A percentile compares a stretch with the other conserved stretches of the same genome.
phyloP scores from a whole-genome alignment of 768 basidiomycete species.

The Termitomyces sp. region DNA sequence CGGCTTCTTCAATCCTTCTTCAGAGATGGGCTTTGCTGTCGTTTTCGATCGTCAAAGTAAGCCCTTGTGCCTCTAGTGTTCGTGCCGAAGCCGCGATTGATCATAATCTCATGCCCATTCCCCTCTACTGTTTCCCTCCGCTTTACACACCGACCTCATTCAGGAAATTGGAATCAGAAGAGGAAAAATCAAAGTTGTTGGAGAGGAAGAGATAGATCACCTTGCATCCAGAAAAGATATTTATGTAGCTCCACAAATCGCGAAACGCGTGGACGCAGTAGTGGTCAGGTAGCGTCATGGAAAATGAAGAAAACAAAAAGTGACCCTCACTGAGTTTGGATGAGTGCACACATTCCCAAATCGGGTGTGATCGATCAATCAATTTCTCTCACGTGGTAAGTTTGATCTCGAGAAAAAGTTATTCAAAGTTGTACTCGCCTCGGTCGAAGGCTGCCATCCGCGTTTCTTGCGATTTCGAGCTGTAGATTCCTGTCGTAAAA shows the following conservation, averaged over 20 bases:
- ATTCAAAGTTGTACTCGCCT: too few relatives aligned
- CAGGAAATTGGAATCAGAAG: too few relatives aligned
- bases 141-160: not conserved
- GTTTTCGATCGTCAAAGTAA: not conserved
- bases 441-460: not conserved
- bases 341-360: too few relatives aligned
- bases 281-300: too few relatives aligned
- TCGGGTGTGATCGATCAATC: not conserved
- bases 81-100: not conserved
- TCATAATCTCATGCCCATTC: not conserved
- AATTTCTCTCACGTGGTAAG: slow-evolving; percentile 1
- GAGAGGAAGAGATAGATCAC: too few relatives aligned
- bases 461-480: not conserved
- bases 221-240: too few relatives aligned
- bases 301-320: too few relatives aligned
- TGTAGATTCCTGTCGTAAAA: slow-evolving; percentile 18
- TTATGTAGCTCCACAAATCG: too few relatives aligned
- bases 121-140: not conserved
- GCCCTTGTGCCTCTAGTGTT: not conserved
- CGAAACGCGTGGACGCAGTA: too few relatives aligned
- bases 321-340: too few relatives aligned
- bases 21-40: not conserved
- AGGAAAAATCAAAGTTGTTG: too few relatives aligned
- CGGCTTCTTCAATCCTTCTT: not conserved
- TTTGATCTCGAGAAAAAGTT: slow-evolving; percentile 7